A percentile compares a stretch with the other conserved stretches of the same genome.
Evolutionary conservation across 129 eudicot genomes (phyloP).

Genomic region (Scalesia atractyloides): DNA sequence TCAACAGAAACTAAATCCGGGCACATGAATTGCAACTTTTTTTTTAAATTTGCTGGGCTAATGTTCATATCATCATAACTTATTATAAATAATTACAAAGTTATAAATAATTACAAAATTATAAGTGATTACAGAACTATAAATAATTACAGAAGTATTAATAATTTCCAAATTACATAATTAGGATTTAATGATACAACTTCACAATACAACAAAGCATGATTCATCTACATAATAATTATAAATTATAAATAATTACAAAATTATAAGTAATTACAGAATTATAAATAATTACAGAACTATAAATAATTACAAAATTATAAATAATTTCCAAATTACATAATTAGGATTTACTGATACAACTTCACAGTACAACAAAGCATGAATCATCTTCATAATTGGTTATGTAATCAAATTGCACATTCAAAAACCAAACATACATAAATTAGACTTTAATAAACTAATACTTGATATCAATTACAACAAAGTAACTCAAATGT

Average conservation of each 20-base stretch:
- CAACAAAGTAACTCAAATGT: conserved; percentile 15
- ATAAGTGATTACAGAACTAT: no score
- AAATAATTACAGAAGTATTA: no score
- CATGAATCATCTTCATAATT: not conserved
- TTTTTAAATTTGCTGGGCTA: not conserved
- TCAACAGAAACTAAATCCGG: not conserved
- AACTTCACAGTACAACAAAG: not conserved
- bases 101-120: no score
- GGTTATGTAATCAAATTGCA: not conserved
- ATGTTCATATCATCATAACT: not conserved
- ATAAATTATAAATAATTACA: no score
- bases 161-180: not conserved
- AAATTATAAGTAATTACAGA: no score
- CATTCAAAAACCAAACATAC: not conserved
- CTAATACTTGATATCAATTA: not conserved
- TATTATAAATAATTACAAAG: no score
- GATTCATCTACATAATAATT: not conserved
- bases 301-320: no score
- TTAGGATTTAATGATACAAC: not conserved
- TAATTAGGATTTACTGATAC: not conserved
- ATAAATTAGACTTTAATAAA: not conserved
- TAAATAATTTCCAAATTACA: conserved; percentile 1
- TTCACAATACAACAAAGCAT: not conserved
- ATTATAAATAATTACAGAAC: no score
- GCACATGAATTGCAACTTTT: not conserved